Conservation (phyloP, 169 alveolate genomes). For the Prorocentrum cordatum region DNA sequence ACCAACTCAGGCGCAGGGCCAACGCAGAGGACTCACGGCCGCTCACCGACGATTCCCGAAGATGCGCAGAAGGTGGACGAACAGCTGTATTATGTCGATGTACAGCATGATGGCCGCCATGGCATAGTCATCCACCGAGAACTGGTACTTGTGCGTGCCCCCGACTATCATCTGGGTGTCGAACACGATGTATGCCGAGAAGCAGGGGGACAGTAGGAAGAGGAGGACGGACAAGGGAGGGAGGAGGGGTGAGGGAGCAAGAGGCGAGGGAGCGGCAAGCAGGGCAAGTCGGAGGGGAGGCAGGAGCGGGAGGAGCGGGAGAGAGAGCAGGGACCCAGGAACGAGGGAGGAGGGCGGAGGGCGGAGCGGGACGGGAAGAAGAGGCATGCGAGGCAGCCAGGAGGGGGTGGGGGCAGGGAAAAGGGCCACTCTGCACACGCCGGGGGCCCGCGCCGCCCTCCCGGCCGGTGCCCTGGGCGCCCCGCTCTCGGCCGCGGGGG, state of each 20-base stretch:
- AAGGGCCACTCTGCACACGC: too few relatives aligned
- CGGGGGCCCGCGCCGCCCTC: too few relatives aligned
- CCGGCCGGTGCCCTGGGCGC: too few relatives aligned
- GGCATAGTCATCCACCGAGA: constrained; percentile 82
- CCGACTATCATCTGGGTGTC: constrained; percentile 80
- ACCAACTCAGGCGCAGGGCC: too few relatives aligned
- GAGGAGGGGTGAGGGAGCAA: constrained; percentile 68
- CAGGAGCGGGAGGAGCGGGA: not conserved
- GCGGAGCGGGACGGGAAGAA: not conserved
- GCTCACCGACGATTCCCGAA: not conserved
- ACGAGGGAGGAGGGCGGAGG: too few relatives aligned
- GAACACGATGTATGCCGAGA: constrained; percentile 79
- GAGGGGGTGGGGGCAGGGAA: too few relatives aligned
- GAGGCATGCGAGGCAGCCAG: too few relatives aligned
- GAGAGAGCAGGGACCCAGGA: not conserved
- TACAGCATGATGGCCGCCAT: constrained; percentile 82
- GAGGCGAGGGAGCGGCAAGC: not conserved
- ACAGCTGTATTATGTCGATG: constrained; percentile 80
- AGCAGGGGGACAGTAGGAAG: too few relatives aligned
- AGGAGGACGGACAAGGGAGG: constrained; percentile 77
- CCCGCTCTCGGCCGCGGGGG: too few relatives aligned
- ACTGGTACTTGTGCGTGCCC: constrained; percentile 80
- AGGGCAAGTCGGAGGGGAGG: not conserved
- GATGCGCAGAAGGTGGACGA: not conserved
- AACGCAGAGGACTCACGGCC: too few relatives aligned